These are phyloP conservation scores for Durotheca rogersii DNA, from an alignment of 495 filamentous ascomycete genomes.

Conservation along the genomic window DNA sequence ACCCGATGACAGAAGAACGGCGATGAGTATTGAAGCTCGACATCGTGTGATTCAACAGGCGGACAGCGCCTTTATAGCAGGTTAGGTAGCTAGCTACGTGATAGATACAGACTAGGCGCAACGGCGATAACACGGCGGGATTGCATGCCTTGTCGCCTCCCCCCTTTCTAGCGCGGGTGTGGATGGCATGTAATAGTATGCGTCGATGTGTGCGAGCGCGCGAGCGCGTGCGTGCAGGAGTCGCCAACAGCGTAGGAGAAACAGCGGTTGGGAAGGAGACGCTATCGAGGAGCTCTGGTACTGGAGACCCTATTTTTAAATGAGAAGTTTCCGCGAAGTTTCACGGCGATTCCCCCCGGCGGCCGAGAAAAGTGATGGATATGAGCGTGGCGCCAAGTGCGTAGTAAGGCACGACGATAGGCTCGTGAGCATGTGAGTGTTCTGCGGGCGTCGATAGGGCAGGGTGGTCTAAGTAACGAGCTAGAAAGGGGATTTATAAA, in stretches of 20 bases:
- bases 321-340: slow-evolving; percentile 29
- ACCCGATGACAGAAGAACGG: slow-evolving; percentile 1
- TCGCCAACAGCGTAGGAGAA: too few species aligned
- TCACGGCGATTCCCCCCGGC: slow-evolving; percentile 25
- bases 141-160: neutral
- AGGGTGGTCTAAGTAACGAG: neutral
- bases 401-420: slow-evolving; percentile 3
- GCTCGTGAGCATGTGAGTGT: neutral
- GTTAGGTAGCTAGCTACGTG: too few species aligned
- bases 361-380: too few species aligned
- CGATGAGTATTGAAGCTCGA: neutral
- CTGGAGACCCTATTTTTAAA: slow-evolving; percentile 15
- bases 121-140: slow-evolving; percentile 2
- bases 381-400: too few species aligned
- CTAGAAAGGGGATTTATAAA: slow-evolving; percentile 8
- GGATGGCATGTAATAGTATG: too few species aligned
- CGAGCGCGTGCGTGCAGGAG: too few species aligned
- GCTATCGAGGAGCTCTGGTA: slow-evolving; percentile 5
- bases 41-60: slow-evolving; percentile 1
- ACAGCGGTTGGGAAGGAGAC: too few species aligned
- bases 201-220: too few species aligned
- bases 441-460: slow-evolving; percentile 1
- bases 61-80: too few species aligned
- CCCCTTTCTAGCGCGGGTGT: too few species aligned
- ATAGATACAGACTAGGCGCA: slow-evolving; percentile 6